Percentiles rank a stretch among this genome's conserved stretches.
These are phyloP conservation scores for Alternaria metachromatica DNA, from an alignment of 2,329 filamentous ascomycete genomes.

Conservation along the genomic window DNA sequence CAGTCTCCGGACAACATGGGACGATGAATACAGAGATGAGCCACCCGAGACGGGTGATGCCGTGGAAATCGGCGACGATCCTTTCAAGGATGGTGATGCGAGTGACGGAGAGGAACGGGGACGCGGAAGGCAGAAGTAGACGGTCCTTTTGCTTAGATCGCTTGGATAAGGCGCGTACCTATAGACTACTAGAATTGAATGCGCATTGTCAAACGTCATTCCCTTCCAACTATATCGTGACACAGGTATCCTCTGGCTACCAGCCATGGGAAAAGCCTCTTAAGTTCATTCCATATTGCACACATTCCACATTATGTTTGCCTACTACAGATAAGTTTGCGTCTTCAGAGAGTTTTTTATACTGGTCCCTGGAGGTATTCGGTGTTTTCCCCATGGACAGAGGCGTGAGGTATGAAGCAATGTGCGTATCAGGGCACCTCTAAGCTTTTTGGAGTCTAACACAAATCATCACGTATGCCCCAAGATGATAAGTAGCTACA, in stretches of 20 bases:
- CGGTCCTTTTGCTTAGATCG: background rate
- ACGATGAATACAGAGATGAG: conserved; percentile 52
- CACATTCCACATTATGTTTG: background rate
- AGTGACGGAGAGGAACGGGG: conserved; percentile 29
- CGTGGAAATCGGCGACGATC: conserved; percentile 49
- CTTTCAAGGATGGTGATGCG: conserved; percentile 53
- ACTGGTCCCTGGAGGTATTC: background rate
- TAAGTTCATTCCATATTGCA: background rate
- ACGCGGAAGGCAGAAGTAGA: conserved; percentile 10
- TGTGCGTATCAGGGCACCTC: background rate
- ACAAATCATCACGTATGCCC: background rate
- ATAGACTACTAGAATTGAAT: background rate
- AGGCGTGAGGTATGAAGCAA: background rate
- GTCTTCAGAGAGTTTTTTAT: background rate
- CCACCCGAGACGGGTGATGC: conserved; percentile 52
- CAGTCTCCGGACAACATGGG: conserved; percentile 58
- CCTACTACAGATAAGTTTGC: background rate
- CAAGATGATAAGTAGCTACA: background rate
- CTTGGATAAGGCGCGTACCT: background rate
- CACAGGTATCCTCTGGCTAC: background rate
- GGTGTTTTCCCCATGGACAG: background rate
- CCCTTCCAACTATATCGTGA: background rate
- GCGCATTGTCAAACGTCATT: background rate
- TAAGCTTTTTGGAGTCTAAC: background rate
- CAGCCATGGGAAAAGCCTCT: background rate